A percentile compares a stretch with the other conserved stretches of the same genome.
Conservation (phyloP, 257 asterid species). For the Euphrasia confusa region DNA sequence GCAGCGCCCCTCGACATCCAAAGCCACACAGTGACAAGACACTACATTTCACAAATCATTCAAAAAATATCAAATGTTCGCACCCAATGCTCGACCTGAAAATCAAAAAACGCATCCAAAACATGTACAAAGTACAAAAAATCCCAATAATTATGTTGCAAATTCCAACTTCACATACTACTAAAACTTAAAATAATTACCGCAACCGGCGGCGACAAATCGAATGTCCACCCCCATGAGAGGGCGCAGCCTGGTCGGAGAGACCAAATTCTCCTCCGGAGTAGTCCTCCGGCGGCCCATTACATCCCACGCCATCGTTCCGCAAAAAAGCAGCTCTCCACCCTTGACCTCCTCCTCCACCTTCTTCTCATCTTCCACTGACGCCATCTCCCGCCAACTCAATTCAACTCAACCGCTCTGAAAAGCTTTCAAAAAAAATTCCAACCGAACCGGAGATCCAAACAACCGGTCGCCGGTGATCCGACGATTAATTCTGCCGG, state of each 20-base stretch:
- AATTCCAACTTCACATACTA: background rate
- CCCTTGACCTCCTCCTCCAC: slow-evolving; percentile 46
- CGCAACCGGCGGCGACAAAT: slow-evolving; percentile 83
- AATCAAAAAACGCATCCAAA: slow-evolving; percentile 10
- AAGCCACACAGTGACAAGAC: slow-evolving; percentile 89
- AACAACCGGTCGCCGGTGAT: background rate
- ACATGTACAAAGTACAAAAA: slow-evolving; percentile 2
- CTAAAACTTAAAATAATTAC: slow-evolving; percentile 28
- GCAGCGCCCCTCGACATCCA: slow-evolving; percentile 92
- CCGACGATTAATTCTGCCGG: slow-evolving; percentile 30
- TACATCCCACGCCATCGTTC: slow-evolving; percentile 79
- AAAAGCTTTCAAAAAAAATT: slow-evolving; percentile 11
- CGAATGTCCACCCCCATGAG: slow-evolving; percentile 75
- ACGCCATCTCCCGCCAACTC: slow-evolving; percentile 64
- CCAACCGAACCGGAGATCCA: slow-evolving; percentile 31
- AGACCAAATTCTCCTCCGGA: slow-evolving; percentile 62
- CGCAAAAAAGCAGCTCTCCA: slow-evolving; percentile 90
- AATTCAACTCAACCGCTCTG: slow-evolving; percentile 35
- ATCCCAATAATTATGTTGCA: background rate
- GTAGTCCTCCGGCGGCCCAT: slow-evolving; percentile 74
- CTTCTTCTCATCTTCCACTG: slow-evolving; percentile 45
- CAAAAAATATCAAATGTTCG: slow-evolving; percentile 13
- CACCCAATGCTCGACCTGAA: slow-evolving; percentile 12
- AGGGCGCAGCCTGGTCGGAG: slow-evolving; percentile 85
- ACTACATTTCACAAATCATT: slow-evolving; percentile 39